These are phyloP conservation scores for Calcarisporium arbuscula DNA, from an alignment of 2,329 filamentous ascomycete genomes.

Conservation along the genomic window DNA sequence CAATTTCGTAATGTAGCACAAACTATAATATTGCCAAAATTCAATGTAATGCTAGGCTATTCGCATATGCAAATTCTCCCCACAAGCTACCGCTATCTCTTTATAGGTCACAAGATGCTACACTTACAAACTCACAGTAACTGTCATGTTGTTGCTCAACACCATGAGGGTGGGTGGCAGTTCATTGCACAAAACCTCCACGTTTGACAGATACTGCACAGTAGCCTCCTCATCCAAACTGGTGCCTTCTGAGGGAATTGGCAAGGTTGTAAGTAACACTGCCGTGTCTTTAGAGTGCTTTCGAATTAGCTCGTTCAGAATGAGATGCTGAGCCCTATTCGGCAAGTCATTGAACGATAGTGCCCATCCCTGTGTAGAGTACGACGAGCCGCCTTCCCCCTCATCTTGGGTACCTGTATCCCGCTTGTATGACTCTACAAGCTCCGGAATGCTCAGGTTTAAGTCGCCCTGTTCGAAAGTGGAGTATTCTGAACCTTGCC, in stretches of 20 bases:
- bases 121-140: slow-evolving; percentile 65
- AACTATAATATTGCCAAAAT: too few species aligned
- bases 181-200: slow-evolving; percentile 71
- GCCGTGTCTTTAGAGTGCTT: slow-evolving; percentile 63
- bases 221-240: slow-evolving; percentile 63
- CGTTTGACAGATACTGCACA: slow-evolving; percentile 66
- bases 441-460: slow-evolving; percentile 36
- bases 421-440: slow-evolving; percentile 33
- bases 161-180: slow-evolving; percentile 73
- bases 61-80: too few species aligned
- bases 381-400: slow-evolving; percentile 33
- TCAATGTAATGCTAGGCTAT: too few species aligned
- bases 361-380: slow-evolving; percentile 56
- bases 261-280: slow-evolving; percentile 76
- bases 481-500: slow-evolving; percentile 29
- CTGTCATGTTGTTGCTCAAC: slow-evolving; percentile 84
- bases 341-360: slow-evolving; percentile 84
- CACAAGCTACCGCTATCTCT: too few species aligned
- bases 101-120: too few species aligned
- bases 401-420: slow-evolving; percentile 16
- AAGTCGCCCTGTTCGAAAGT: slow-evolving; percentile 25
- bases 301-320: slow-evolving; percentile 77
- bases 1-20: too few species aligned
- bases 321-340: slow-evolving; percentile 76
- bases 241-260: slow-evolving; percentile 73